These are phyloP conservation scores for Colletotrichum simmondsii DNA, from an alignment of 2,329 filamentous ascomycete species.

Conservation along the genomic window DNA sequence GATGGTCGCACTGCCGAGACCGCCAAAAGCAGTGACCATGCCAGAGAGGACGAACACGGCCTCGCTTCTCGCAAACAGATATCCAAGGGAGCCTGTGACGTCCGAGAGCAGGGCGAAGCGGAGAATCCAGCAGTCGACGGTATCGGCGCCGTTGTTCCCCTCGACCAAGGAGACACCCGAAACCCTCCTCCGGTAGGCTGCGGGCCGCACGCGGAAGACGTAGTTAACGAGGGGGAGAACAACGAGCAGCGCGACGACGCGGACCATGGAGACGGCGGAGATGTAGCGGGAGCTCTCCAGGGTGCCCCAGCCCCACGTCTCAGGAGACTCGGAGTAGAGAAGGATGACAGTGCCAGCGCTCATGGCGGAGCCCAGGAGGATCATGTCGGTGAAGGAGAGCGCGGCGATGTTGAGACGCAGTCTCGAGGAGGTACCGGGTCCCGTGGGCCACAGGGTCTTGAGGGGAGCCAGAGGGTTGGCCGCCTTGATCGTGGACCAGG, in stretches of 20 bases:
- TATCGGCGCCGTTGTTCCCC: conserved; percentile 76
- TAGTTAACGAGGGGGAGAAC: conserved; percentile 83
- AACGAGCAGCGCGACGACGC: conserved; percentile 80
- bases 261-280: conserved; percentile 79
- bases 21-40: conserved; percentile 79
- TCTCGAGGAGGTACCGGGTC: conserved; percentile 65
- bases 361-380: conserved; percentile 84
- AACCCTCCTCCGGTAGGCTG: conserved; percentile 52
- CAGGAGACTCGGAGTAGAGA: conserved; percentile 83
- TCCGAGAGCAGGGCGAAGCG: conserved; percentile 82
- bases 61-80: conserved; percentile 71
- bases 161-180: conserved; percentile 51
- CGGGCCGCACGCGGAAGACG: conserved; percentile 71
- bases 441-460: conserved; percentile 79
- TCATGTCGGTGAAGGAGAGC: conserved; percentile 82
- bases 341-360: conserved; percentile 84
- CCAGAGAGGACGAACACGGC: conserved; percentile 78
- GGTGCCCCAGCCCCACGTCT: conserved; percentile 84
- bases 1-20: conserved; percentile 85
- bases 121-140: conserved; percentile 81
- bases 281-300: conserved; percentile 85
- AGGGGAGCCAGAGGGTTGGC: conserved; percentile 81
- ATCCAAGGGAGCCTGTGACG: conserved; percentile 79
- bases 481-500: conserved; percentile 43
- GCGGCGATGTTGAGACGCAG: conserved; percentile 85